These are phyloP conservation scores for Colletotrichum spaethianum DNA, from an alignment of 2,329 filamentous ascomycete genomes.

Conservation along the genomic window DNA sequence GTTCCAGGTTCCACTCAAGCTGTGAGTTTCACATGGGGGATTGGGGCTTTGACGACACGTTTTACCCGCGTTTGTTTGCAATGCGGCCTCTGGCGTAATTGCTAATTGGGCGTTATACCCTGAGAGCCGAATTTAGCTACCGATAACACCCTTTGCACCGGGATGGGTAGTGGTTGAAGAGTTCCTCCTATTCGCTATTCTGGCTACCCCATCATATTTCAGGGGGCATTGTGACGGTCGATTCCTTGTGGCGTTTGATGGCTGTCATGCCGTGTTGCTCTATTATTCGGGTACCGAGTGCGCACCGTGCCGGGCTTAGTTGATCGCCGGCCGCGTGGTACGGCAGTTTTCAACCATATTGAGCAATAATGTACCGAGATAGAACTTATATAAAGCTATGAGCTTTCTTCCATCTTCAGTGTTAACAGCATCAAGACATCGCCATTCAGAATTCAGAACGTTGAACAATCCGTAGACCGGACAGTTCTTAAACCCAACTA, in stretches of 20 bases:
- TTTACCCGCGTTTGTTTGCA: neutral
- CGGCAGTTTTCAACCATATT: neutral
- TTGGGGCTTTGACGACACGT: constrained; percentile 22
- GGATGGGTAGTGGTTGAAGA: neutral
- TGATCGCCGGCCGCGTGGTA: neutral
- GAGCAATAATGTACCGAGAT: neutral
- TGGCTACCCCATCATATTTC: neutral
- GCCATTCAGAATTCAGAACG: neutral
- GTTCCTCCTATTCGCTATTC: neutral
- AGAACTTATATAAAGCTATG: neutral
- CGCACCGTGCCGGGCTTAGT: neutral
- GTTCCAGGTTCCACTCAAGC: constrained; percentile 6
- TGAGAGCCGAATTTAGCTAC: constrained; percentile 5
- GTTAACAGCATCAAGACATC: accelerated
- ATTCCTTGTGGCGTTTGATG: neutral
- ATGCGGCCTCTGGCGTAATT: neutral
- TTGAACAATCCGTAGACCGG: neutral
- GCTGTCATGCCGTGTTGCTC: neutral
- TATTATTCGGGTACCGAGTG: neutral
- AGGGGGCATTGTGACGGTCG: neutral
- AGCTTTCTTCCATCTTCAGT: accelerated
- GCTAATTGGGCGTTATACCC: neutral
- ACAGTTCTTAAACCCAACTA: neutral
- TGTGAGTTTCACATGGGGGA: constrained; percentile 18
- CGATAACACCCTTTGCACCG: neutral